A percentile compares a stretch with the other conserved stretches of the same genome.
These are phyloP conservation scores for Xylaria sp. DNA, from an alignment of 2,329 filamentous ascomycete species.

Conservation along the genomic window DNA sequence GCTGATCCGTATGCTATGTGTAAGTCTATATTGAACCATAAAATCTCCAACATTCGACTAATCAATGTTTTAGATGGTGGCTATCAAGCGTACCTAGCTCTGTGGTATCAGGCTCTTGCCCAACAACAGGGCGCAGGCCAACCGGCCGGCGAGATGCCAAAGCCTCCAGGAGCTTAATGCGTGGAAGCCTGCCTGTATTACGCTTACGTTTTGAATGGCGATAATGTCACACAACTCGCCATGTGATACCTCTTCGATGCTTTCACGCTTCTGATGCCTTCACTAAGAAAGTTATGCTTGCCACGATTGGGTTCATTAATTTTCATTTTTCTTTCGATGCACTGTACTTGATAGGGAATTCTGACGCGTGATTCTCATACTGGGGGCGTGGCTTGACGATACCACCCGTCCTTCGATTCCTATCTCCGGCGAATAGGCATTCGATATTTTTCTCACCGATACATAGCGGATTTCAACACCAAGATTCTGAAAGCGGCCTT, in stretches of 20 bases:
- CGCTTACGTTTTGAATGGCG: constrained; percentile 4
- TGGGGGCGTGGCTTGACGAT: constrained; percentile 18
- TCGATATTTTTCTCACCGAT: neutral
- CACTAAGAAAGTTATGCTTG: constrained; percentile 6
- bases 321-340: constrained; percentile 3
- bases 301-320: constrained; percentile 14
- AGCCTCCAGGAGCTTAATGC: constrained; percentile 54
- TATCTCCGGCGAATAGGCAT: constrained; percentile 10
- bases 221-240: neutral
- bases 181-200: neutral
- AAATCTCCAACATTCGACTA: constrained; percentile 38
- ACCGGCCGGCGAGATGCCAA: constrained; percentile 51
- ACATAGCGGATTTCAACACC: neutral
- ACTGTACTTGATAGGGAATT: constrained; percentile 15
- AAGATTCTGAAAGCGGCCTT: neutral
- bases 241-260: neutral
- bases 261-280: constrained; percentile 22
- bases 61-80: constrained; percentile 71
- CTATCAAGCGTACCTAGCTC: constrained; percentile 80
- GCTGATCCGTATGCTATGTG: constrained; percentile 81
- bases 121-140: constrained; percentile 56
- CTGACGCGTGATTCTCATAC: constrained; percentile 11
- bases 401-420: constrained; percentile 12
- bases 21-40: constrained; percentile 55
- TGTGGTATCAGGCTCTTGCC: constrained; percentile 80